A percentile compares a stretch with the other conserved stretches of the same genome.
phyloP scores from a whole-genome alignment of 352 stramenopile species.

The Globisporangium middletonii region DNA sequence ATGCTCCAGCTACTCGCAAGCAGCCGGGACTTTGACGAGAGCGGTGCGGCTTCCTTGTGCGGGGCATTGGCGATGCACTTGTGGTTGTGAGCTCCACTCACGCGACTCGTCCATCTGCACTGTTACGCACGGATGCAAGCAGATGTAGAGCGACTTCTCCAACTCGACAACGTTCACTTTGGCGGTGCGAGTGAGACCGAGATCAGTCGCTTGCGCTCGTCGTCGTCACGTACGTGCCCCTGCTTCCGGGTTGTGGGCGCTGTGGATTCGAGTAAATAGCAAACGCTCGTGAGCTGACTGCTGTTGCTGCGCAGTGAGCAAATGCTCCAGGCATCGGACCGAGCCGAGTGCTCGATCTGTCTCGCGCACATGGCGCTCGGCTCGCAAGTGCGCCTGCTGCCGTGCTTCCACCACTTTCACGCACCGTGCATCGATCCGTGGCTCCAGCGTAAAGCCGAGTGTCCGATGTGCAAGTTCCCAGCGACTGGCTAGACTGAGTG shows the following conservation, averaged over 20 bases:
- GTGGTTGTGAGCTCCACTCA: neutral
- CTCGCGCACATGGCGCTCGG: conserved; percentile 41
- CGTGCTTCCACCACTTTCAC: conserved; percentile 80
- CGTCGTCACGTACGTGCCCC: conserved; percentile 44
- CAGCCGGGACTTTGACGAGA: conserved; percentile 60
- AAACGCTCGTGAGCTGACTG: neutral
- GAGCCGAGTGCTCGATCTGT: conserved; percentile 58
- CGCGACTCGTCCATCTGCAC: neutral
- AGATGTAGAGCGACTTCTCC: conserved; percentile 73
- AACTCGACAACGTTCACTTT: conserved; percentile 54
- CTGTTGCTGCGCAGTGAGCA: conserved; percentile 28
- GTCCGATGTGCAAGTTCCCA: conserved; percentile 77
- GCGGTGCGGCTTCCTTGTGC: neutral
- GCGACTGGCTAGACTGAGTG: conserved; percentile 33
- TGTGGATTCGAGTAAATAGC: no score
- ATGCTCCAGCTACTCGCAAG: conserved; percentile 56
- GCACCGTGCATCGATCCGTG: conserved; percentile 69
- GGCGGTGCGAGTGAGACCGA: conserved; percentile 43
- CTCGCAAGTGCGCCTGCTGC: conserved; percentile 50
- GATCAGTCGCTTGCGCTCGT: conserved; percentile 59
- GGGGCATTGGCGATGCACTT: neutral
- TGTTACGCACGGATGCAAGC: neutral
- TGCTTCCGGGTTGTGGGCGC: no score
- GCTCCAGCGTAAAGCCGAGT: conserved; percentile 62
- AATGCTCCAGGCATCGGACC: conserved; percentile 53